These are phyloP conservation scores for Orbilia brochopaga DNA, from an alignment of 2,329 filamentous ascomycete genomes.

Conservation along the genomic window DNA sequence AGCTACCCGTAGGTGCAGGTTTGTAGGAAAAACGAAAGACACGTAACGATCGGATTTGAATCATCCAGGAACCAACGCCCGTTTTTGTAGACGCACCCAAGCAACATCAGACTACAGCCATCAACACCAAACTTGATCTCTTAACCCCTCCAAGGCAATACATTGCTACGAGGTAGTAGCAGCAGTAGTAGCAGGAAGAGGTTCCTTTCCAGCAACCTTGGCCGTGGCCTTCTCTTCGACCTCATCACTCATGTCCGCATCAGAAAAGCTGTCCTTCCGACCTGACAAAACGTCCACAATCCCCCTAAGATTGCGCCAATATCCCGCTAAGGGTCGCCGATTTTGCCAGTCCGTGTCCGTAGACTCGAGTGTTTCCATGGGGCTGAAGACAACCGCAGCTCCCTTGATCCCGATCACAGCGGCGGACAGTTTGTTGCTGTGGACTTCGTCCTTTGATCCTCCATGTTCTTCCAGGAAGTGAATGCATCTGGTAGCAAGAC, in stretches of 20 bases:
- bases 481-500: conserved; percentile 91
- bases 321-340: conserved; percentile 79
- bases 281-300: conserved; percentile 86
- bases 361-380: conserved; percentile 79
- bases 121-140: too few relatives aligned
- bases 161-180: too few relatives aligned
- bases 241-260: conserved; percentile 56
- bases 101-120: too few relatives aligned
- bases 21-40: too few relatives aligned
- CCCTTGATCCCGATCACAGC: conserved; percentile 92
- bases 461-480: conserved; percentile 84
- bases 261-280: conserved; percentile 57
- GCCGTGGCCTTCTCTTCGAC: conserved; percentile 73
- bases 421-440: conserved; percentile 70
- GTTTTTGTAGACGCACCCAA: too few relatives aligned
- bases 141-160: too few relatives aligned
- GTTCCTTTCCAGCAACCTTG: conserved; percentile 62
- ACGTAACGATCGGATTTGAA: too few relatives aligned
- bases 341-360: conserved; percentile 92
- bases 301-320: conserved; percentile 81
- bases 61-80: too few relatives aligned
- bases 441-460: conserved; percentile 71
- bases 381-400: conserved; percentile 83
- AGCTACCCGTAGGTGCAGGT: too few relatives aligned
- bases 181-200: not conserved